These are phyloP conservation scores for Trichophyton verrucosum DNA, from an alignment of 2,329 filamentous ascomycete species.

Conservation along the genomic window DNA sequence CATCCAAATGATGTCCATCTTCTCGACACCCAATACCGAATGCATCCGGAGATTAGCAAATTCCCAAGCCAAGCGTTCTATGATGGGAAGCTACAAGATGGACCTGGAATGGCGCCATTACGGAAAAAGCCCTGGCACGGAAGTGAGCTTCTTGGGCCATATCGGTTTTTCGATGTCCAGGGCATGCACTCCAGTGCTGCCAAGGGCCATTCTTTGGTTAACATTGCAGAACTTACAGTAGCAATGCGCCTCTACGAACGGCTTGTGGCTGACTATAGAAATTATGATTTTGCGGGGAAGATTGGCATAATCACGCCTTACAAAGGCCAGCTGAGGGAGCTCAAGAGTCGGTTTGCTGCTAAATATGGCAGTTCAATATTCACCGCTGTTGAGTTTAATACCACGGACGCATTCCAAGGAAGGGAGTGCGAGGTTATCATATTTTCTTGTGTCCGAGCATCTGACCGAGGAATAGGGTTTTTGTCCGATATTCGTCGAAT, in stretches of 20 bases:
- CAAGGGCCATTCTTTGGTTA: slow-evolving; percentile 80
- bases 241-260: slow-evolving; percentile 75
- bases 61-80: slow-evolving; percentile 93
- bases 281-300: slow-evolving; percentile 62
- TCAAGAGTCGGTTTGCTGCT: slow-evolving; percentile 61
- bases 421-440: slow-evolving; percentile 97
- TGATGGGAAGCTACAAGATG: slow-evolving; percentile 74
- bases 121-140: slow-evolving; percentile 76
- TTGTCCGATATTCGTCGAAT: slow-evolving; percentile 96
- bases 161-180: slow-evolving; percentile 92
- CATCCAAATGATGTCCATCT: slow-evolving; percentile 79
- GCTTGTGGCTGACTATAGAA: slow-evolving; percentile 58
- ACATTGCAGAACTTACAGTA: slow-evolving; percentile 72
- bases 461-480: slow-evolving; percentile 90
- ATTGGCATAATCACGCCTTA: slow-evolving; percentile 97
- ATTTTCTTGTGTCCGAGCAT: slow-evolving; percentile 94
- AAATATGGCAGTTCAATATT: slow-evolving; percentile 64
- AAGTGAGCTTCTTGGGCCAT: slow-evolving; percentile 70
- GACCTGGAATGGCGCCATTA: slow-evolving; percentile 64
- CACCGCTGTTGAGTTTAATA: slow-evolving; percentile 88
- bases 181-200: slow-evolving; percentile 73
- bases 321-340: slow-evolving; percentile 75
- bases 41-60: slow-evolving; percentile 91
- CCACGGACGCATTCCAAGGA: slow-evolving; percentile 94
- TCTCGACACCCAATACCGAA: slow-evolving; percentile 95